These are phyloP conservation scores for Aspergillus flavus DNA, from an alignment of 2,329 filamentous ascomycete species.

Conservation along the genomic window DNA sequence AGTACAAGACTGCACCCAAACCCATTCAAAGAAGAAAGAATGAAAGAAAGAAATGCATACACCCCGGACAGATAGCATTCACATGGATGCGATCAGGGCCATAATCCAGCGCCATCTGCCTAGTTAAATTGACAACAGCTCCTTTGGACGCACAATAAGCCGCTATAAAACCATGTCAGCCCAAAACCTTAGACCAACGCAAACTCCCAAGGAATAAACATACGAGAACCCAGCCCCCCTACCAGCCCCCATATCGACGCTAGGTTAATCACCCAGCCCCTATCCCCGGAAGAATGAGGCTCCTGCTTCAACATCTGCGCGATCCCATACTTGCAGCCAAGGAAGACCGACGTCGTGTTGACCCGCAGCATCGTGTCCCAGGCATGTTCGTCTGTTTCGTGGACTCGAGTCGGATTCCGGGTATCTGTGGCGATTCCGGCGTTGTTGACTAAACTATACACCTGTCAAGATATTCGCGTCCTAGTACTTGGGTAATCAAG, in stretches of 20 bases:
- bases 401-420: slow-evolving; percentile 40
- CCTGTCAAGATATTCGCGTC: slow-evolving; percentile 17
- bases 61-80: slow-evolving; percentile 59
- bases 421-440: slow-evolving; percentile 53
- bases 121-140: slow-evolving; percentile 54
- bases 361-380: slow-evolving; percentile 48
- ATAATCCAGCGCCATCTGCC: slow-evolving; percentile 54
- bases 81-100: slow-evolving; percentile 53
- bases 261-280: slow-evolving; percentile 38
- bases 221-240: slow-evolving; percentile 25
- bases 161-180: slow-evolving; percentile 16
- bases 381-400: slow-evolving; percentile 48
- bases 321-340: slow-evolving; percentile 43
- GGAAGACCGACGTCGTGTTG: slow-evolving; percentile 44
- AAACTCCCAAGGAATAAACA: not conserved
- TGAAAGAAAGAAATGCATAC: slow-evolving; percentile 12
- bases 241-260: slow-evolving; percentile 33
- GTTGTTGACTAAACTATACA: slow-evolving; percentile 50
- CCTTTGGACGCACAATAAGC: slow-evolving; percentile 55
- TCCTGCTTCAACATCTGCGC: slow-evolving; percentile 42
- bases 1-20: no score
- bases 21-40: not conserved
- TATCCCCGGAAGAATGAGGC: slow-evolving; percentile 30
- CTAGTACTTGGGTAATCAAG: slow-evolving; percentile 42
- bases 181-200: slow-evolving; percentile 3